Evolutionary conservation across 257 asterid genomes (phyloP).

Genomic region (Jasminum sambac): DNA sequence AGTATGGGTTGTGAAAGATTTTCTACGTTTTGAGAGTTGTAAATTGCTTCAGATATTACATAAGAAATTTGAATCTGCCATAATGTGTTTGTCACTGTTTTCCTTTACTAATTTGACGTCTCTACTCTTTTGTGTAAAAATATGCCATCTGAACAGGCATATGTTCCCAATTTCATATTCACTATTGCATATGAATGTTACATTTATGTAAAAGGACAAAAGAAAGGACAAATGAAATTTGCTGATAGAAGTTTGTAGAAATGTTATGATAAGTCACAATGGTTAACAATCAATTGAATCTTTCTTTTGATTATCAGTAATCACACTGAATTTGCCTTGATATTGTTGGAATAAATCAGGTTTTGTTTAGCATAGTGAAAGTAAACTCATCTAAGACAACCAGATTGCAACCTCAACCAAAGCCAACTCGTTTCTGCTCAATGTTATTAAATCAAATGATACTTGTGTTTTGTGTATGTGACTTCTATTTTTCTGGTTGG

Average conservation of each 20-base stretch:
- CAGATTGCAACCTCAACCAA: background rate
- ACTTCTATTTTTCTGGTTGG: background rate
- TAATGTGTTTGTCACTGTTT: background rate
- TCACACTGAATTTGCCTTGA: background rate
- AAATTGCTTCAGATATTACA: background rate
- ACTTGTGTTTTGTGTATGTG: background rate
- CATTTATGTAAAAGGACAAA: background rate
- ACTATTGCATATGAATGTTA: background rate
- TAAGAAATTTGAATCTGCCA: background rate
- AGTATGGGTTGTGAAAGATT: background rate
- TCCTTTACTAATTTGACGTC: background rate
- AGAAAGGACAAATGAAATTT: background rate
- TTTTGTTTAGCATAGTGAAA: background rate
- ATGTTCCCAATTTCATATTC: background rate
- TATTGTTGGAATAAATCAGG: background rate
- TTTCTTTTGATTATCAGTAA: background rate
- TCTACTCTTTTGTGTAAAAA: background rate
- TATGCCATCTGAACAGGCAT: background rate
- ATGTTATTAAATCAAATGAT: background rate
- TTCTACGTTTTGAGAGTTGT: background rate
- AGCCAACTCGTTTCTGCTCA: background rate
- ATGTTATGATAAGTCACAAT: background rate
- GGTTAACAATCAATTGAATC: background rate
- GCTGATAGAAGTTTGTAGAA: background rate
- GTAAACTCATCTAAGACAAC: background rate